A percentile compares a stretch with the other conserved stretches of the same genome.
phyloP scores from a whole-genome alignment of 257 asterid genomes.

The Haberlea rhodopensis region DNA sequence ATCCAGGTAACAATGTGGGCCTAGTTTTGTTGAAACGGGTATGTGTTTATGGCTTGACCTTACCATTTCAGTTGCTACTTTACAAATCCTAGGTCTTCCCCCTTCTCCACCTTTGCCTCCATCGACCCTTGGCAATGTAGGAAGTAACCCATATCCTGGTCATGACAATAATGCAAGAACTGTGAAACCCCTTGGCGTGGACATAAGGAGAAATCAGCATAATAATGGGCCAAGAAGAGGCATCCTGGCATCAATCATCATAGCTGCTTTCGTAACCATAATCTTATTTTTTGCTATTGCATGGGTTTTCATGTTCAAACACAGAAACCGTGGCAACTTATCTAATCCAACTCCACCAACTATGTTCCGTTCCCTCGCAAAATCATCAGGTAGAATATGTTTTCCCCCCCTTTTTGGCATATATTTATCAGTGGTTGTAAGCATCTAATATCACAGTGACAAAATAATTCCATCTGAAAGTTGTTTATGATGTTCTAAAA shows the following conservation, averaged over 20 bases:
- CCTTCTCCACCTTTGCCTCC: slow-evolving; percentile 86
- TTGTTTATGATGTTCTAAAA: background rate
- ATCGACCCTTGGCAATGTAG: slow-evolving; percentile 48
- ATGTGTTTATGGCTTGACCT: slow-evolving; percentile 23
- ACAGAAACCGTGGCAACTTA: slow-evolving; percentile 35
- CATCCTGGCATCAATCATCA: slow-evolving; percentile 52
- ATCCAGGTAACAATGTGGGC: slow-evolving; percentile 60
- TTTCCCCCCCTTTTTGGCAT: background rate
- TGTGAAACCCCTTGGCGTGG: slow-evolving; percentile 81
- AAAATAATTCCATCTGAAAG: background rate
- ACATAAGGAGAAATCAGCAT: slow-evolving; percentile 54
- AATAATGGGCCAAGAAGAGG: slow-evolving; percentile 50
- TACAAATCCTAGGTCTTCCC: slow-evolving; percentile 67
- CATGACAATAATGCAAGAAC: slow-evolving; percentile 51
- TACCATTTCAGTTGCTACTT: slow-evolving; percentile 20
- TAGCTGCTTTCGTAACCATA: slow-evolving; percentile 59
- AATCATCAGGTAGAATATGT: slow-evolving; percentile 69
- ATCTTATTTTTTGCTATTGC: slow-evolving; percentile 52
- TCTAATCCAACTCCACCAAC: slow-evolving; percentile 50
- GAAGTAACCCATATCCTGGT: slow-evolving; percentile 65
- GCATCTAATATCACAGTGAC: background rate
- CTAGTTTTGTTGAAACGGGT: slow-evolving; percentile 11
- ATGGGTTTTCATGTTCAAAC: slow-evolving; percentile 59
- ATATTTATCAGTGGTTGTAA: background rate
- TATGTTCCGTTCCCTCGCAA: slow-evolving; percentile 51